These are phyloP conservation scores for Rhodotorula sp. DNA, from an alignment of 1,284 basidiomycete species.

Conservation along the genomic window DNA sequence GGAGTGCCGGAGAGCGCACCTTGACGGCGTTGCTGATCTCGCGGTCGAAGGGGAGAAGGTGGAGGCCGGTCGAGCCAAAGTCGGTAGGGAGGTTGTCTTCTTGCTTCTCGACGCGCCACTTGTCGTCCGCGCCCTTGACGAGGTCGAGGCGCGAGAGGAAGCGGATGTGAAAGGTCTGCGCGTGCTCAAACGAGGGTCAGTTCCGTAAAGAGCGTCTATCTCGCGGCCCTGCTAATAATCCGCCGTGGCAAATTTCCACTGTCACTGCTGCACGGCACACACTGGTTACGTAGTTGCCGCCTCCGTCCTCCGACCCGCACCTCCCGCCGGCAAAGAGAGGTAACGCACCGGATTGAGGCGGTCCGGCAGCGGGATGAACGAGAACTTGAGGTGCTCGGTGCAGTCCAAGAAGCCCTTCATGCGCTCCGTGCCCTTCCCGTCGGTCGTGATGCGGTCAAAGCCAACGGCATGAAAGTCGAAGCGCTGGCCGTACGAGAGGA, in stretches of 20 bases:
- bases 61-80: conserved; percentile 24
- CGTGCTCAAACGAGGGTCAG: neutral
- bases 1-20: neutral
- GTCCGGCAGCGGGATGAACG: conserved; percentile 27
- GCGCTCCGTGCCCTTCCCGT: conserved; percentile 23
- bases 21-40: neutral
- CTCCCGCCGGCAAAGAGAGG: neutral
- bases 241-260: no score
- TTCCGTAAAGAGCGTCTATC: neutral
- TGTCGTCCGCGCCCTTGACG: conserved; percentile 17
- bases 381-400: conserved; percentile 34
- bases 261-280: no score
- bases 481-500: conserved; percentile 29
- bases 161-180: conserved; percentile 29
- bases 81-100: conserved; percentile 36
- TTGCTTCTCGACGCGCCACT: conserved; percentile 38
- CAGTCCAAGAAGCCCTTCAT: conserved; percentile 20
- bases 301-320: no score
- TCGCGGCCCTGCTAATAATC: no score
- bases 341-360: conserved; percentile 23
- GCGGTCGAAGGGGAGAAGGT: conserved; percentile 3
- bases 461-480: conserved; percentile 33
- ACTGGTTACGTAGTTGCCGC: no score
- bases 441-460: conserved; percentile 18
- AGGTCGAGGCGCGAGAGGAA: conserved; percentile 38